Evolutionary conservation across 2,329 filamentous ascomycete species (phyloP), one percentile per base, ranked within the genome.

Genomic region (Phoma sp.): DNA sequence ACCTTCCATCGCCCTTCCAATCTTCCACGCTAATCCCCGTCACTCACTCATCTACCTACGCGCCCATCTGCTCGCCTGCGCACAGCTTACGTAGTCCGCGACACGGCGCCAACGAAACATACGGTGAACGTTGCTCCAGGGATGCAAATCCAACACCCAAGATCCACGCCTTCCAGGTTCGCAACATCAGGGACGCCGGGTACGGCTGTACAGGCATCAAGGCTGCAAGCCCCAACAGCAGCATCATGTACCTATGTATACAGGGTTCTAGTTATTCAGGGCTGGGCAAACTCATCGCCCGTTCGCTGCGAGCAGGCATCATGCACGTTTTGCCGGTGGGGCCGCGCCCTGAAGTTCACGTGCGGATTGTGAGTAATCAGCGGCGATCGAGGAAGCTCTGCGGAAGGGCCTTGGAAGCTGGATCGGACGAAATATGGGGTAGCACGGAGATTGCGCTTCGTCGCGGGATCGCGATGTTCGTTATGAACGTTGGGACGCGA

Each of bases 61-160:
- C n/a, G 29, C 29, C 32, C 40, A 44, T 15, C 33, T 25, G 25
- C n/a, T 17, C 35, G 10, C 17, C 19, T 24, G 22, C 21, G 36
- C 37, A 17, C 24, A 45, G 10, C 31, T n/a, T 32, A 24, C 31
- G 21, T 32, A 24, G 13, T 17, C n/a, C 21, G 21, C 24, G 25
- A 31, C 29, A 15, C 12, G 2, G n/a, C n/a, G 21, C 32, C 43
- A 21, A 43, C 27, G 29, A 38, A 21, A 43, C 27, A 33, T 55
- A 43, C 52, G 46, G 52, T 47, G 52, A 51, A 38, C 17, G 46
- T 55, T 55, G 52, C 52, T 47, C 36, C 46, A 47, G 47, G 37
- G 45, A 55, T 55, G 52, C 52, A 51, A 31, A 41, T 17, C 17
- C 17, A 17, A 17, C 17, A 46, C 5, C 12, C 41, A 29, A 31